A percentile compares a stretch with the other conserved stretches of the same genome.
Evolutionary conservation across 78 protist species (phyloP).

Genomic region (Thecamonas trahens): DNA sequence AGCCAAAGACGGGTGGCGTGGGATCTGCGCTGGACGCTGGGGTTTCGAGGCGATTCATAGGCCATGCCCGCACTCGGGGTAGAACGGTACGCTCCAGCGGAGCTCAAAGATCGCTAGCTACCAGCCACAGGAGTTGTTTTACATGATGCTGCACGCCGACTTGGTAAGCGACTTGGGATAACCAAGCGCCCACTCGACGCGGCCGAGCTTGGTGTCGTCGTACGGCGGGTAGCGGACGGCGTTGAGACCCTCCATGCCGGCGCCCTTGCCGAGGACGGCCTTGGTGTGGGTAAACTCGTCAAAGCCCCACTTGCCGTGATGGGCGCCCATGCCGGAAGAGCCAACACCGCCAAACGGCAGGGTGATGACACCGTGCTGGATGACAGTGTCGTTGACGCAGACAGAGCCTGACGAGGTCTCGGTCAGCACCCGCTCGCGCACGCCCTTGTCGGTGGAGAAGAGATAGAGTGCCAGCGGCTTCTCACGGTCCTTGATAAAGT

Average conservation of each 20-base stretch:
- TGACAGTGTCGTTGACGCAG: constrained; percentile 41
- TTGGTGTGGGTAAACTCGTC: constrained; percentile 59
- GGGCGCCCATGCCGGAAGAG: constrained; percentile 63
- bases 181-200: too few relatives aligned
- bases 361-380: background rate
- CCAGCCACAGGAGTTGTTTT: too few relatives aligned
- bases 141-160: too few relatives aligned
- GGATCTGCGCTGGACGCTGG: too few relatives aligned
- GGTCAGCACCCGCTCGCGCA: background rate
- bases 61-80: too few relatives aligned
- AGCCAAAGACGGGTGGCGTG: too few relatives aligned
- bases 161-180: too few relatives aligned
- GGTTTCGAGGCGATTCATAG: too few relatives aligned
- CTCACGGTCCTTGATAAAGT: background rate
- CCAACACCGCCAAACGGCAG: constrained; percentile 91
- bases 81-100: too few relatives aligned
- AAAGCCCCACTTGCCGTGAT: constrained; percentile 50
- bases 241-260: background rate
- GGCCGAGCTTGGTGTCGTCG: too few relatives aligned
- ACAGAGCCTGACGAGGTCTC: constrained; percentile 25
- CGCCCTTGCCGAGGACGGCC: background rate
- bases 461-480: constrained; percentile 73
- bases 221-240: constrained; percentile 24
- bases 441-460: constrained; percentile 29
- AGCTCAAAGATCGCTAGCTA: too few relatives aligned